phyloP scores from a whole-genome alignment of 139 green algal species.

The Ettlia oleoabundans region DNA sequence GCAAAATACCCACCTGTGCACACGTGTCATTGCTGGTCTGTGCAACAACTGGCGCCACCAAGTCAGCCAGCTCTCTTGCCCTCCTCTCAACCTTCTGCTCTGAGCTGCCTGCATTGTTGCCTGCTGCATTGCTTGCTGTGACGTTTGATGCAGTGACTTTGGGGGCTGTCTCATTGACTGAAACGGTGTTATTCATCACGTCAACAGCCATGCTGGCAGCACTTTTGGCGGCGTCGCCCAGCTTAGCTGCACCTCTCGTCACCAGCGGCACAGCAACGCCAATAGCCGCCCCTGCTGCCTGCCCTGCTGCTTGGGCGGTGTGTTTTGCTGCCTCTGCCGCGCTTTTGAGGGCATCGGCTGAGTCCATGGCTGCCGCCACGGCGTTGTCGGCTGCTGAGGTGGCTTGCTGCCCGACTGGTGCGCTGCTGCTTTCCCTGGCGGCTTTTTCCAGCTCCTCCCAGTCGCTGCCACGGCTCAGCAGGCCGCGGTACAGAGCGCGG shows the following conservation, averaged over 20 bases:
- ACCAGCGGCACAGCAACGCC: no score
- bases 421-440: background rate
- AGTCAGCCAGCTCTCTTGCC: no score
- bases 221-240: background rate
- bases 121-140: no score
- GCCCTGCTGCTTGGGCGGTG: background rate
- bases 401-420: background rate
- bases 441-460: background rate
- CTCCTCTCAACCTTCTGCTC: no score
- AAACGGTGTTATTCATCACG: no score
- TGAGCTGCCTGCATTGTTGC: no score
- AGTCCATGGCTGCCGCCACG: background rate
- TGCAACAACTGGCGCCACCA: background rate
- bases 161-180: no score
- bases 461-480: background rate
- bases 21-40: conserved; percentile 16
- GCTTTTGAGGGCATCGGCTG: background rate
- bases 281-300: conserved; percentile 6
- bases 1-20: conserved; percentile 20
- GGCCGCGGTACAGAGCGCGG: background rate
- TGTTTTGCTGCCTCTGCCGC: background rate
- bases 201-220: background rate
- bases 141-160: no score
- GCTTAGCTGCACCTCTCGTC: background rate
- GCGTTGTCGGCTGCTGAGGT: background rate